Conservation (phyloP, 75 land plant species). For the Gnetum montanum region DNA sequence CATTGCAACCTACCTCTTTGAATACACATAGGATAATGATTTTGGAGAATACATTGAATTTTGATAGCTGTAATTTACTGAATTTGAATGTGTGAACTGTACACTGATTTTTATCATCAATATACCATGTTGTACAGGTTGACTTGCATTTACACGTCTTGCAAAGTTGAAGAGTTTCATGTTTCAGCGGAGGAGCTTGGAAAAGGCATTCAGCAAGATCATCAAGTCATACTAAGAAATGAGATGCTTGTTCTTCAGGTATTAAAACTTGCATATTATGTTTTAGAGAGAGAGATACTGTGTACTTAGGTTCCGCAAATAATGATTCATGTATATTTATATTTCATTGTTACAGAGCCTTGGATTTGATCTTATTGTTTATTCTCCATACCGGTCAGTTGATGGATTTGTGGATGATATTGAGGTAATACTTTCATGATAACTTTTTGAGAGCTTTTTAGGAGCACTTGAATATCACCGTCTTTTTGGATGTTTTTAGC, state of each 20-base stretch:
- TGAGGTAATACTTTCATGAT: conserved; percentile 38
- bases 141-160: conserved; percentile 92
- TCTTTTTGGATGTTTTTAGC: no score
- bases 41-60: no score
- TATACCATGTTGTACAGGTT: conserved; percentile 73
- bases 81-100: background rate
- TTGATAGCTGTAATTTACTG: background rate
- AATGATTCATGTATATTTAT: background rate
- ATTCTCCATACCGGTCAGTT: conserved; percentile 85
- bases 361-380: conserved; percentile 94
- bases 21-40: no score
- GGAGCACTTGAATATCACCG: no score
- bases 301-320: no score
- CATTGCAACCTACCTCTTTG: no score
- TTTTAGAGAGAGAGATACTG: no score
- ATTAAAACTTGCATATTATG: conserved; percentile 8
- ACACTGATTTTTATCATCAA: background rate
- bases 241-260: conserved; percentile 88
- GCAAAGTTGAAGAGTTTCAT: conserved; percentile 96
- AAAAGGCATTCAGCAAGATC: conserved; percentile 97
- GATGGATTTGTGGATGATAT: conserved; percentile 83
- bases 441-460: background rate
- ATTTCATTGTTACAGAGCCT: conserved; percentile 51
- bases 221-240: conserved; percentile 79
- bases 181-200: conserved; percentile 98